Evolutionary conservation across 2,329 filamentous ascomycete species (phyloP), one percentile per base, ranked within the genome.

Genomic region (Epichloe amarillans): DNA sequence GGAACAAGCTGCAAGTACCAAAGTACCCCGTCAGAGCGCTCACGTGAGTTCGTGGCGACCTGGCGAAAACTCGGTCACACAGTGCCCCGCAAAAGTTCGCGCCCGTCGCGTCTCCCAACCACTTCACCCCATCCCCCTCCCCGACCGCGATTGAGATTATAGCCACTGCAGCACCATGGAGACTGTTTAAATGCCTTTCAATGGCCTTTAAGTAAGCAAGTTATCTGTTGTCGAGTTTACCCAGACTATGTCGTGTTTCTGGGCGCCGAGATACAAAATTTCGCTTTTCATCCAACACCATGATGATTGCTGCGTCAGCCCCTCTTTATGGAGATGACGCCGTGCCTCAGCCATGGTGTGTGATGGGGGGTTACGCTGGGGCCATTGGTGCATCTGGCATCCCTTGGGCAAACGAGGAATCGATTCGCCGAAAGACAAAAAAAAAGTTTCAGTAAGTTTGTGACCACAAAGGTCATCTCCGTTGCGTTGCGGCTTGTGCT

Each of bases 11-110:
- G 8, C 30, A 4, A 30, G 33, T 11, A n/a, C 41, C 23, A 6
- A 30, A 30, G 36, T 46, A 21, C 46, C 30, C 42, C 38, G 8
- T 19, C 40, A 21, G 15, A 57, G 53, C 47, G 14, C 60, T 71
- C 69, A 71, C 69, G 69, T 71, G 69, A 62, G 65, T 67, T 67
- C 69, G 69, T 65, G 69, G 60, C 59, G 61, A 64, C 61, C 61
- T 70, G 66, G 68, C 63, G 66, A 60, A 54, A 56, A 57, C 59
- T 54, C 54, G 55, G 61, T 56, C 53, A 49, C 59, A 62, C 61
- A 57, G 58, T 58, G 58, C 58, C 59, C 62, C 63, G 61, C 64
- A 60, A 65, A 63, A 62, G 54, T 64, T 63, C 66, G 66, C 66
- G 66, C 62, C 65, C 61, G 65, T 67, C 70, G 69, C 69, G 70